Conservation (phyloP, 345 rosid genomes). For the Populus nigra region DNA sequence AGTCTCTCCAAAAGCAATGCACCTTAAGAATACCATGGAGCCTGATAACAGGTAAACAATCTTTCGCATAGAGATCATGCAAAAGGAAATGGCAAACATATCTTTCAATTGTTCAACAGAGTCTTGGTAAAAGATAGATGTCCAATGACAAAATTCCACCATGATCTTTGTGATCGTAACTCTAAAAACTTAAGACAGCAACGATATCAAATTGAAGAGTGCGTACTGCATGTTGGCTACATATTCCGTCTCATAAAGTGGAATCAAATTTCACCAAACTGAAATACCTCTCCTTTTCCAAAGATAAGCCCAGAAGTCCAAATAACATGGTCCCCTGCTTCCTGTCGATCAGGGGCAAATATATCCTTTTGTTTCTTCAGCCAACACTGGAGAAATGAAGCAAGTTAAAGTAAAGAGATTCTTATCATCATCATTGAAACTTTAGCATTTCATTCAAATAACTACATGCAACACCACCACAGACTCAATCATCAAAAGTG, state of each 20-base stretch:
- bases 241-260: neutral
- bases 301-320: slow-evolving; percentile 96
- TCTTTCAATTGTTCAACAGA: neutral
- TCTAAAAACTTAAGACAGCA: neutral
- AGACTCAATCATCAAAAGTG: neutral
- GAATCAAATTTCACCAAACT: slow-evolving; percentile 8
- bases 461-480: neutral
- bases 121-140: neutral
- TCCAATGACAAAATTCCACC: neutral
- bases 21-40: neutral
- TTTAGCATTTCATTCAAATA: slow-evolving; percentile 10
- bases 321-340: slow-evolving; percentile 48
- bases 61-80: neutral
- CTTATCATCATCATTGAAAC: neutral
- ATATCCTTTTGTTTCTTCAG: slow-evolving; percentile 89
- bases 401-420: slow-evolving; percentile 3
- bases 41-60: neutral
- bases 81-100: neutral
- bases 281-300: slow-evolving; percentile 85
- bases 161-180: neutral
- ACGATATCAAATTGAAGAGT: neutral
- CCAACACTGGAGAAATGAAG: slow-evolving; percentile 67
- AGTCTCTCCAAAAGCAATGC: neutral
- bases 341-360: slow-evolving; percentile 63
- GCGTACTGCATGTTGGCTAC: neutral